phyloP scores from a whole-genome alignment of 2,329 filamentous ascomycete genomes.

The Colletotrichum euphorbiae region DNA sequence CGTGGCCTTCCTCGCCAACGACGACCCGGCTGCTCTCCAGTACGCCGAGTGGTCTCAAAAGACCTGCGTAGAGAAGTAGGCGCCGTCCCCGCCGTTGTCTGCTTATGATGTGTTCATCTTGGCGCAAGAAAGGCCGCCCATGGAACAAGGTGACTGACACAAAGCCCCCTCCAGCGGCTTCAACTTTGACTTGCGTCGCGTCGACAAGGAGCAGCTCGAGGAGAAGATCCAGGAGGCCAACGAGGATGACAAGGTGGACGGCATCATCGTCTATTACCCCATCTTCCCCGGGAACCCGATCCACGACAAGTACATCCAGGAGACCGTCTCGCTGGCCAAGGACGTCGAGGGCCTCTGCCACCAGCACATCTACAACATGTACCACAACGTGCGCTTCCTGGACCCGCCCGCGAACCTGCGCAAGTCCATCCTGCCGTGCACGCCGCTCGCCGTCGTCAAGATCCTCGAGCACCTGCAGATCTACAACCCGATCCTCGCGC shows the following conservation, averaged over 20 bases:
- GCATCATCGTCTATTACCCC: conserved; percentile 97
- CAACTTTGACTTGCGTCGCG: conserved; percentile 84
- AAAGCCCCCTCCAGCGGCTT: conserved; percentile 74
- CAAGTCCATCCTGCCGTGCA: conserved; percentile 96
- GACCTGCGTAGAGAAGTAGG: conserved; percentile 96
- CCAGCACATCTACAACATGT: conserved; percentile 98
- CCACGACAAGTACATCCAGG: conserved; percentile 95
- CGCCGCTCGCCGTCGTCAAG: conserved; percentile 95
- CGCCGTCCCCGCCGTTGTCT: conserved; percentile 37
- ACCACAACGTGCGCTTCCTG: conserved; percentile 96
- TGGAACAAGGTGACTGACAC: conserved; percentile 30
- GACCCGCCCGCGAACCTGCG: conserved; percentile 80
- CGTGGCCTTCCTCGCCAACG: conserved; percentile 92
- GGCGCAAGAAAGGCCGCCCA: background rate
- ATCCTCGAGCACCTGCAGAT: conserved; percentile 95
- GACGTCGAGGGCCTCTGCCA: conserved; percentile 97
- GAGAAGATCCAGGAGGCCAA: conserved; percentile 90
- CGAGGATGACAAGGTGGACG: conserved; percentile 79
- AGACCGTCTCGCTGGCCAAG: conserved; percentile 89
- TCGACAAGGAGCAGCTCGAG: conserved; percentile 90
- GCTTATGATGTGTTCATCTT: conserved; percentile 6
- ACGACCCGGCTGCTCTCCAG: conserved; percentile 88
- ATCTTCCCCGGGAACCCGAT: conserved; percentile 85
- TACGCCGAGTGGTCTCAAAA: conserved; percentile 98
- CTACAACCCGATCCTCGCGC: conserved; percentile 94